Percentiles rank a stretch among this genome's conserved stretches.
Evolutionary conservation across 441 rosid genomes (phyloP).

Genomic region (Biscutella laevigata): DNA sequence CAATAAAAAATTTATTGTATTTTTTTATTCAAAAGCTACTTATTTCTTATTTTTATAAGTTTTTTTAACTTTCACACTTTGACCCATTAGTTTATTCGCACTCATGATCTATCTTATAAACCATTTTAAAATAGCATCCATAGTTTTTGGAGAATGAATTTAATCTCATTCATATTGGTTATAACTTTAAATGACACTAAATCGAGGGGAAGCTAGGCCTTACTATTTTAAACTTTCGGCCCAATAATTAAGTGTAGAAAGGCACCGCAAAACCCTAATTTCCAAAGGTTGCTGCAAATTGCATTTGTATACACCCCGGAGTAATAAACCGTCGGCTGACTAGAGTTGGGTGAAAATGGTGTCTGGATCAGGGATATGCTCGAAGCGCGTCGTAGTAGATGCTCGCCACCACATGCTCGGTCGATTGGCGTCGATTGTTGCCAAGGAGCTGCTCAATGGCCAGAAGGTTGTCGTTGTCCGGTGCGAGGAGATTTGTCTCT

Average conservation of each 20-base stretch:
- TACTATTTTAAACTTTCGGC: too few relatives aligned
- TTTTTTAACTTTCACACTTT: too few relatives aligned
- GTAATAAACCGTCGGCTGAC: constrained; percentile 4
- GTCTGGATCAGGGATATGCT: constrained; percentile 28
- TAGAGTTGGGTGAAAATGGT: constrained; percentile 19
- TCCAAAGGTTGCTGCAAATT: neutral
- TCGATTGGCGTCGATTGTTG: constrained; percentile 17
- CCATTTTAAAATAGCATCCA: too few relatives aligned
- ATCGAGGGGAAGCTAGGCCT: too few relatives aligned
- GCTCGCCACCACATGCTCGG: constrained; percentile 31
- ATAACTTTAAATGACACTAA: too few relatives aligned
- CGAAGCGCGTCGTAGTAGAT: constrained; percentile 28
- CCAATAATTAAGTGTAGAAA: neutral
- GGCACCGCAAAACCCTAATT: constrained; percentile 15
- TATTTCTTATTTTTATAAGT: too few relatives aligned
- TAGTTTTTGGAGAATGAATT: too few relatives aligned
- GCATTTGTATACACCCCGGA: neutral
- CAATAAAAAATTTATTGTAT: too few relatives aligned
- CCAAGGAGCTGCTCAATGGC: constrained; percentile 29
- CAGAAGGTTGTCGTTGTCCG: constrained; percentile 30
- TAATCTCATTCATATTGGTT: too few relatives aligned
- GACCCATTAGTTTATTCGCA: too few relatives aligned
- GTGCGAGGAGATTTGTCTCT: constrained; percentile 30
- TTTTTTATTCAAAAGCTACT: too few relatives aligned
- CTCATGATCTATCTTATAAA: too few relatives aligned